Conservation (phyloP, 208 protist species). For the Wallacemonas sp. region DNA sequence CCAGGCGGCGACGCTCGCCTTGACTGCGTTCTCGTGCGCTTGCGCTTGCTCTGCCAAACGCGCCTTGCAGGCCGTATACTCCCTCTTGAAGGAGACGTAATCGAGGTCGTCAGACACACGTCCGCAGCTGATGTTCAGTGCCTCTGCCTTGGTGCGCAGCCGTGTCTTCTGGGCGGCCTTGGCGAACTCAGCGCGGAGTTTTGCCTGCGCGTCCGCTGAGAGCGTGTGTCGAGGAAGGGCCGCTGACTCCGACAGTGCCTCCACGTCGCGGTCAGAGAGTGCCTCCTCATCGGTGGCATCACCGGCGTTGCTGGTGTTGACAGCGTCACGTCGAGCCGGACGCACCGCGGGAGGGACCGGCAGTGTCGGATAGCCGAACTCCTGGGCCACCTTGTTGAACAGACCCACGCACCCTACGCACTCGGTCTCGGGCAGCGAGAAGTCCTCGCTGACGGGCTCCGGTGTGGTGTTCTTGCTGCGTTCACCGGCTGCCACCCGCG, state of each 20-base stretch:
- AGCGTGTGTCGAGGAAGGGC: slow-evolving; percentile 44
- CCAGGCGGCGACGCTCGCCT: slow-evolving; percentile 43
- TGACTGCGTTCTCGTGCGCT: slow-evolving; percentile 31
- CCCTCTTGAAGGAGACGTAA: slow-evolving; percentile 41
- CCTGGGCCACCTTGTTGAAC: slow-evolving; percentile 71
- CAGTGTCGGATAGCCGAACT: slow-evolving; percentile 48
- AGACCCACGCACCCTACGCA: slow-evolving; percentile 74
- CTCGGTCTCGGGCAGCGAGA: slow-evolving; percentile 44
- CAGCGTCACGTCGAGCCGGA: not conserved
- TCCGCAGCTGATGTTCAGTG: slow-evolving; percentile 67
- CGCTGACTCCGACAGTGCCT: not conserved
- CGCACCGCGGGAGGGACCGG: slow-evolving; percentile 7
- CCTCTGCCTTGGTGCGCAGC: slow-evolving; percentile 75
- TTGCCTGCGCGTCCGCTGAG: slow-evolving; percentile 44
- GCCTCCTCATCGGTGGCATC: slow-evolving; percentile 10
- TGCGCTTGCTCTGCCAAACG: slow-evolving; percentile 45
- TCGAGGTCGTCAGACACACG: slow-evolving; percentile 36
- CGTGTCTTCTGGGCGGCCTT: slow-evolving; percentile 48
- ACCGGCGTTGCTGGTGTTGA: not conserved
- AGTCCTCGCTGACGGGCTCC: slow-evolving; percentile 14
- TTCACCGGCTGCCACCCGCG: not conserved
- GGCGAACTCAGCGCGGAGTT: slow-evolving; percentile 48
- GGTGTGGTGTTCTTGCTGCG: slow-evolving; percentile 5
- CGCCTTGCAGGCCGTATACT: slow-evolving; percentile 34
- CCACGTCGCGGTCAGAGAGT: slow-evolving; percentile 9